A percentile compares a stretch with the other conserved stretches of the same genome.
Conservation (phyloP, 345 rosid genomes). For the Linum usitatissimum region DNA sequence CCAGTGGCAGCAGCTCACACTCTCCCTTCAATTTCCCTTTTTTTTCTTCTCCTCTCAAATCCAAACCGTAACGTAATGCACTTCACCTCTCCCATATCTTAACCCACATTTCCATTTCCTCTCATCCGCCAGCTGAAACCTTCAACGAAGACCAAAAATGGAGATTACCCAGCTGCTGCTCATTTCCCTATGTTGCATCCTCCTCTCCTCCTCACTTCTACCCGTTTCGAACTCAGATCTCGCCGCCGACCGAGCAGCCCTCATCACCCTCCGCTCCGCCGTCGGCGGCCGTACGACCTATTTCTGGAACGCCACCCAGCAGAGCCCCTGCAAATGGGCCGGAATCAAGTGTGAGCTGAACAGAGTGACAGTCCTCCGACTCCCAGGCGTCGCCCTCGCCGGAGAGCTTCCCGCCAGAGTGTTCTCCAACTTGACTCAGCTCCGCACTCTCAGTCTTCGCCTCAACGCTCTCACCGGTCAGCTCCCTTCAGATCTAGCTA, state of each 20-base stretch:
- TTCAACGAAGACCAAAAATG: too few relatives aligned
- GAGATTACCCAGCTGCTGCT: too few relatives aligned
- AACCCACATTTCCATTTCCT: too few relatives aligned
- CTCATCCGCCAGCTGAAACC: too few relatives aligned
- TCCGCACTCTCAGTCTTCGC: constrained; percentile 81
- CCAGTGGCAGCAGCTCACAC: too few relatives aligned
- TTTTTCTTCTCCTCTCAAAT: too few relatives aligned
- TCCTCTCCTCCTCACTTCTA: not conserved
- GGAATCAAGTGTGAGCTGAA: constrained; percentile 56
- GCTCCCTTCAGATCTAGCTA: constrained; percentile 68
- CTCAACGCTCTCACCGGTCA: constrained; percentile 53
- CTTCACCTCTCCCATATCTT: too few relatives aligned
- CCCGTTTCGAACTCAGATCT: constrained; percentile 43
- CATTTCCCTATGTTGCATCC: too few relatives aligned
- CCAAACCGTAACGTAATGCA: too few relatives aligned
- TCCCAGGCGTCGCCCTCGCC: constrained; percentile 72
- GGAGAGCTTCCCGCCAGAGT: constrained; percentile 60
- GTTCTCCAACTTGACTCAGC: constrained; percentile 64
- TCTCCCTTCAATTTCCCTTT: too few relatives aligned
- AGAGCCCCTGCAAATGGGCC: constrained; percentile 69
- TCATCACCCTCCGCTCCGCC: constrained; percentile 62
- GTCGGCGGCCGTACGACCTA: constrained; percentile 80
- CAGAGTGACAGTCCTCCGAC: constrained; percentile 61
- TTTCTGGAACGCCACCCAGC: constrained; percentile 47
- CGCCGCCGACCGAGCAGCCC: constrained; percentile 68